Evolutionary conservation across 2,329 filamentous ascomycete genomes (phyloP), one percentile per base, ranked within the genome.

Genomic region (Laburnicola sp.): DNA sequence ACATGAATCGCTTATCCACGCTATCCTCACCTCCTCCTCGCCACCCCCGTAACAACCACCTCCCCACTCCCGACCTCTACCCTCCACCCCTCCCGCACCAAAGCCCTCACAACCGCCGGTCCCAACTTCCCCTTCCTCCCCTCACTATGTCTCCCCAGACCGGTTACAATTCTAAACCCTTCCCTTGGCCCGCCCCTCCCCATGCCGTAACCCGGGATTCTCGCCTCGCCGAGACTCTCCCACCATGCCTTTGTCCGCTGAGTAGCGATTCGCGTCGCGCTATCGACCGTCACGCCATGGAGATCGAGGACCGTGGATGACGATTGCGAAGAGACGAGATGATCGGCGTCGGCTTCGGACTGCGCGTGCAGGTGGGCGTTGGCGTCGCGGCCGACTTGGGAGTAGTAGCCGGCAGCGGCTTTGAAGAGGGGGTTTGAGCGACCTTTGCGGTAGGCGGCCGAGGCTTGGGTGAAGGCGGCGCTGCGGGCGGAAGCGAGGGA

Each of bases 61-160:
- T 83, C 81, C 0, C 91, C 92, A 26, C 83, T 85, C 37, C 85
- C 81, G 38, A 88, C 80, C 68, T 91, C 83, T 30, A 94, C 78
- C 67, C 83, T 91, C 93, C 93, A 97, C 0, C 91, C 91, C 53
- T 93, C 89, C 38, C 83, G 80, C 34, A 86, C 80, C 36, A 97
- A 76, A 66, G 86, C 86, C 64, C 84, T 86, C 40, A 82, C 86
- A n/a, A 97, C 91, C 11, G 88, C 88, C 50, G 87, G 87, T 4
- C 91, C 87, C 52, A 97, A 71, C 59, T 84, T 86, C 1, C 88
- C 89, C 48, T 83, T 86, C 0, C 91, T 91, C 45, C 87, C 85
- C 40, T 84, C 81, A 62, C 85, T 94, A 72, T 97, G 93, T 47
- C 81, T 80, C 1, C 93, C 93, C 10, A 86, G 69, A 0, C 93